Conservation (phyloP, 371 early-diverging fungal genomes). For the Encephalitozoon hellem region DNA sequence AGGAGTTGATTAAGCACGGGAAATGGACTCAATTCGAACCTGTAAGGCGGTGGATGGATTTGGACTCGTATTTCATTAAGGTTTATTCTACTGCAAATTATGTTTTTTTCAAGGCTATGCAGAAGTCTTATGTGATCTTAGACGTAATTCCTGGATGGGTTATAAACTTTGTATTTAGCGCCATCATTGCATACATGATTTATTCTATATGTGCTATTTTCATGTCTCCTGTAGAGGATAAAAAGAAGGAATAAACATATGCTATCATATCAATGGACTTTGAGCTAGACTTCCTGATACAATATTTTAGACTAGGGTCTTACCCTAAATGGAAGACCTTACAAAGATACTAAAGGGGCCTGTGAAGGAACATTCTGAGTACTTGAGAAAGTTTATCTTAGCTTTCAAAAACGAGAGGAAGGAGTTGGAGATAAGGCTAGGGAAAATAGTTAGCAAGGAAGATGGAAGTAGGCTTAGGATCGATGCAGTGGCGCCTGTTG, state of each 20-base stretch:
- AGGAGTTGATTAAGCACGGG: constrained; percentile 21
- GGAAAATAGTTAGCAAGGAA: constrained; percentile 20
- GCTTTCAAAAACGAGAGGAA: constrained; percentile 15
- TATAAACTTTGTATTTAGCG: constrained; percentile 5
- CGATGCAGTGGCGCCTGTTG: constrained; percentile 10
- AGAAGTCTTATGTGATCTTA: constrained; percentile 4
- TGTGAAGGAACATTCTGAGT: not conserved
- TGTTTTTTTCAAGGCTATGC: constrained; percentile 25
- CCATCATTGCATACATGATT: constrained; percentile 38
- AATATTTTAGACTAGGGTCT: not conserved
- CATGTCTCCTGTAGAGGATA: not conserved
- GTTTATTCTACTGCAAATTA: not conserved
- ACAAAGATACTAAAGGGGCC: not conserved
- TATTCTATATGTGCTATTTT: constrained; percentile 45
- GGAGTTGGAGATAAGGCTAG: constrained; percentile 42
- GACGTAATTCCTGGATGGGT: constrained; percentile 25
- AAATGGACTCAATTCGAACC: constrained; percentile 21
- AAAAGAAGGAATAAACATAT: constrained; percentile 20
- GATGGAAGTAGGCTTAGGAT: constrained; percentile 18
- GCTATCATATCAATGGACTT: not conserved
- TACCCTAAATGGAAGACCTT: not conserved
- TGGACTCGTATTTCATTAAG: constrained; percentile 4
- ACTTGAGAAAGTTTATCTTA: not conserved
- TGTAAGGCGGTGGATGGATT: constrained; percentile 3
- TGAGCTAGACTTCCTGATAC: not conserved